phyloP scores from a whole-genome alignment of 139 green algal genomes.

The Chlamydomonas applanata region DNA sequence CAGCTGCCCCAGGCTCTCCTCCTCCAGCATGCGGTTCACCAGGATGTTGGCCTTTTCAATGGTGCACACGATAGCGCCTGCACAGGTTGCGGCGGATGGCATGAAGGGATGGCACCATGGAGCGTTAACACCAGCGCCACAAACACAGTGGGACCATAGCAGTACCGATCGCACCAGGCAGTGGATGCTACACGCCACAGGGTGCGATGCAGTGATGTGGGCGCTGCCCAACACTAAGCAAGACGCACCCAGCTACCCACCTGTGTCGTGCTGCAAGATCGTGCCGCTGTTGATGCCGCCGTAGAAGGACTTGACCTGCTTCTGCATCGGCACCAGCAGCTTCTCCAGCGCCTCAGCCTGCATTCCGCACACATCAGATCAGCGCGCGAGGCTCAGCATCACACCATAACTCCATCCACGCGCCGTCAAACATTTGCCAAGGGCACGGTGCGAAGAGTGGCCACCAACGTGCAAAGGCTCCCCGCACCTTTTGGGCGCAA shows the following conservation, averaged over 20 bases:
- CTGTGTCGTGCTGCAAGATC: constrained; percentile 25
- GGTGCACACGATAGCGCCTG: constrained; percentile 74
- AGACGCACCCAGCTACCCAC: background rate
- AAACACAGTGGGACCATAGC: too few relatives aligned
- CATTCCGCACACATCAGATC: background rate
- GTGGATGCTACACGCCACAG: too few relatives aligned
- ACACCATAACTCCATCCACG: too few relatives aligned
- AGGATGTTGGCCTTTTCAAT: constrained; percentile 90
- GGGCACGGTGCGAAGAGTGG: too few relatives aligned
- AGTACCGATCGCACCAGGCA: too few relatives aligned
- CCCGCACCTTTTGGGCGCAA: constrained; percentile 15
- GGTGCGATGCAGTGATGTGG: too few relatives aligned
- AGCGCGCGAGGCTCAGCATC: too few relatives aligned
- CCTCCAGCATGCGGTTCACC: constrained; percentile 71
- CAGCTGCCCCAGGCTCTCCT: constrained; percentile 65
- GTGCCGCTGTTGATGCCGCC: constrained; percentile 31
- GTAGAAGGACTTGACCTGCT: constrained; percentile 47
- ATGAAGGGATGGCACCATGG: background rate
- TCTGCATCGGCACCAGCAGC: constrained; percentile 40
- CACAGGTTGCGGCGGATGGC: background rate
- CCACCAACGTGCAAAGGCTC: too few relatives aligned
- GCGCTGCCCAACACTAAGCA: too few relatives aligned
- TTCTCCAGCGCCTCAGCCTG: constrained; percentile 31
- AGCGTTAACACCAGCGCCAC: too few relatives aligned
- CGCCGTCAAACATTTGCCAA: too few relatives aligned